Evolutionary conservation across 495 filamentous ascomycete species (phyloP), one percentile per base, ranked within the genome.

Genomic region (Rusavskia elegans): DNA sequence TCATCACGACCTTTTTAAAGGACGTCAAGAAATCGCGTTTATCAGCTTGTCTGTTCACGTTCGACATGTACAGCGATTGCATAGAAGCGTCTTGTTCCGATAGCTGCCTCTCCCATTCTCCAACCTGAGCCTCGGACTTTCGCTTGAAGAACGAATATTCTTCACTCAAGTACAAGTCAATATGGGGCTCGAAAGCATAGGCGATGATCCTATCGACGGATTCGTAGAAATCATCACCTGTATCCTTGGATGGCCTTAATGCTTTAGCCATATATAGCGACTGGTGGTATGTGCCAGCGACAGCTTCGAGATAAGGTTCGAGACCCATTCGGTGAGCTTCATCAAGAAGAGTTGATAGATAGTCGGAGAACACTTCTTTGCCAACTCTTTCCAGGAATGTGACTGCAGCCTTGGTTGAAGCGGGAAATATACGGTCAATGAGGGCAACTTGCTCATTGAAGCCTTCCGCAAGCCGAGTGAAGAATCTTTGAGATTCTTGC

Each of bases 1-100:
- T 88, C 85, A 97, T 94, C 56, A 99, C 87, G 10, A 99, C 92
- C 61, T 99, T 97, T 65, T 88, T 96, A 71, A 99, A 99, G 1
- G 89, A 93, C 17, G 80, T 90, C 57, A 99, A 62, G 60, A 99
- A 99, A 64, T 99, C 93, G 42, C 83, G 81, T 65, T 99, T 99
- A 61, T 92, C 93, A 2, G 86, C 90, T 69, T 95, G 88, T 27
- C 93, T 78, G 55, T 88, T 95, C 61, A 97, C 78, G 61, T 85
- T 95, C 9, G 81, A 85, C 89, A 96, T 95, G 66, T 88, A 87
- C 60, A 93, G 90, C 0, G 87, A 89, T 64, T 97, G 90, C 16
- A 84, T 85, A 5, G 84, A 84, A 32, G 88, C 87, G 45, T 95
- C 89, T 64, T 94, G 85, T 51, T 92, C 92, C 1, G 83, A 84